Base-by-base conservation (phyloP, 1,284 basidiomycete genomes). In the Puccinia brachypodii region DNA sequence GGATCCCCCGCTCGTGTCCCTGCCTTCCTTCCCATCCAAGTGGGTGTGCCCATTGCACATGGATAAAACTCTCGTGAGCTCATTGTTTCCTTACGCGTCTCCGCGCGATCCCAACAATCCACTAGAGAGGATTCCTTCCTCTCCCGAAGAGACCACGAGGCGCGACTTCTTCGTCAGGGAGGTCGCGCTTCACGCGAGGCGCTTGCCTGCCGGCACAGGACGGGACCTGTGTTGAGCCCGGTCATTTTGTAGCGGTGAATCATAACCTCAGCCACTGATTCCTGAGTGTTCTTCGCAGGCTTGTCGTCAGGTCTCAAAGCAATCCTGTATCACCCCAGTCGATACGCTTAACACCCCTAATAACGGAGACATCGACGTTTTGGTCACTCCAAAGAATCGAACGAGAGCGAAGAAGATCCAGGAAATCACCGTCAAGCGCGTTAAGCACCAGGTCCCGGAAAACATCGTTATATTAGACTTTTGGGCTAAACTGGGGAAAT, bases 371-470 rank as follows among this genome's bases (percentile, higher is more conserved):
- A 81, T 81, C 60, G 71, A 81, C 40, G 71, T 81, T 56, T 11
- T 81, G 33, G n/a, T 74, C 33, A 66, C 69, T 56, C 69, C 79
- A 66, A 42, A 64, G 38, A 68, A 60, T 40, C 56, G 62, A 53
- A 74, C 62, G 33, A 81, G 75, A 47, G 60, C 71, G 22, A 73
- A 74, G 56, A 58, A 66, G 16, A 60, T 74, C 13, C 60, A 81
- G 31, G 71, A 74, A 28, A 62, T 81, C 16, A 73, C 38, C 36
- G 66, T 81, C 42, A 75, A 81, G 36, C 69, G 79, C 50, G 79
- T 81, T 16, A 62, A 72, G 58, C 75, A 81, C 33, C 79, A 81
- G 31, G 79, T 81, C 33, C 79, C 79, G 1, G 79, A 81, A 66
- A 74, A 81, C 36, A 74, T 81, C 60, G 56, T 81, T 31, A 75